Evolutionary conservation across 768 basidiomycete species (phyloP).

Genomic region (Phallus indusiatus): DNA sequence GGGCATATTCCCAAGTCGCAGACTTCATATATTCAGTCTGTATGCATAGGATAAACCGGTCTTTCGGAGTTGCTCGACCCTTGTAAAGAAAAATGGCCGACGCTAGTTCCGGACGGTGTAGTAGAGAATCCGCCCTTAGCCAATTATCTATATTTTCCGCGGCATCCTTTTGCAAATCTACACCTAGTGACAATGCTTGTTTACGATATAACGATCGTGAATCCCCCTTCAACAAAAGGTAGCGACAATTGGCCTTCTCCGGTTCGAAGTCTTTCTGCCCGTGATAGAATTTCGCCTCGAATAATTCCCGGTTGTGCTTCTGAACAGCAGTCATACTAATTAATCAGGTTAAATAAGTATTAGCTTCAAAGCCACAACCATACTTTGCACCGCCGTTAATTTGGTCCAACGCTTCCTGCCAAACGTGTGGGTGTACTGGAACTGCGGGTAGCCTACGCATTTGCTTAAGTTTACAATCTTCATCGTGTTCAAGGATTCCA

Average conservation of each 20-base stretch:
- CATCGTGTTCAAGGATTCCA: slow-evolving; percentile 22
- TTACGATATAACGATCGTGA: neutral
- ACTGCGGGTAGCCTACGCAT: slow-evolving; percentile 18
- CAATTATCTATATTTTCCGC: too few species aligned
- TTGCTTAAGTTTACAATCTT: slow-evolving; percentile 15
- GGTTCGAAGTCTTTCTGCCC: too few species aligned
- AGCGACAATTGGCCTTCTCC: slow-evolving; percentile 13
- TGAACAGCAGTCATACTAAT: slow-evolving; percentile 11
- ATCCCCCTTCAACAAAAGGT: slow-evolving; percentile 14
- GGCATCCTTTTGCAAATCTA: too few species aligned
- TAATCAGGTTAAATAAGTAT: too few species aligned
- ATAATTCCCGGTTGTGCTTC: slow-evolving; percentile 4
- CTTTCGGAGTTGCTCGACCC: neutral
- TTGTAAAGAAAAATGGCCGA: neutral
- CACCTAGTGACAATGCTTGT: too few species aligned
- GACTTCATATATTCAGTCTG: neutral
- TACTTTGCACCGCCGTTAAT: neutral
- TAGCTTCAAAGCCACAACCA: too few species aligned
- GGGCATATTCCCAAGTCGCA: slow-evolving; percentile 7
- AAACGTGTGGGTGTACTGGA: slow-evolving; percentile 27
- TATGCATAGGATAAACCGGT: neutral
- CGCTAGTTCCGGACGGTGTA: neutral
- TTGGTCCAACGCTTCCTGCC: slow-evolving; percentile 11
- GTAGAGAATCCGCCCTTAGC: neutral
- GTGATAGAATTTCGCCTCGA: too few species aligned